Evolutionary conservation across 1,284 basidiomycete genomes (phyloP).

Genomic region (Fomitopsis pinicola): DNA sequence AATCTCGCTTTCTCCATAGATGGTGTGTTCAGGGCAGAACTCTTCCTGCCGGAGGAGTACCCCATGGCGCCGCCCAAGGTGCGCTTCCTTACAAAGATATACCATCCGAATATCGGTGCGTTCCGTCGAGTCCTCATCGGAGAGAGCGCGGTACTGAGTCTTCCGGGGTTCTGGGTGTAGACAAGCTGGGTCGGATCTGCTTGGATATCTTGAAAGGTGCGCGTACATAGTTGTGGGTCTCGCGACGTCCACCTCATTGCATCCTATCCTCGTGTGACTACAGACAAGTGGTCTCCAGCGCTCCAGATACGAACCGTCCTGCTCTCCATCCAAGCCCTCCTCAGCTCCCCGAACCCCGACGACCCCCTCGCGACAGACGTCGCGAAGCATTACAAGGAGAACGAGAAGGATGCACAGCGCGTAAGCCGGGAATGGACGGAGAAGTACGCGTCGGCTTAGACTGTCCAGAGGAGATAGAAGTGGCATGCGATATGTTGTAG

Average conservation of each 20-base stretch:
- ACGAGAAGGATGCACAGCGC: constrained; percentile 88
- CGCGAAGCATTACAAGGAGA: constrained; percentile 98
- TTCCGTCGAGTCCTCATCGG: constrained; percentile 4
- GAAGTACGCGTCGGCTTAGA: constrained; percentile 57
- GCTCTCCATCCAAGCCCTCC: constrained; percentile 92
- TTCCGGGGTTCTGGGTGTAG: constrained; percentile 38
- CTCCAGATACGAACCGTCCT: constrained; percentile 97
- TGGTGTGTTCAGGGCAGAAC: constrained; percentile 91
- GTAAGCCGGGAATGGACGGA: constrained; percentile 93
- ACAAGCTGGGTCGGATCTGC: constrained; percentile 97
- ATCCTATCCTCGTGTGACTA: background rate
- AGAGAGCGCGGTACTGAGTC: background rate
- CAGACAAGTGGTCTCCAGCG: constrained; percentile 99
- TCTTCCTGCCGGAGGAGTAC: constrained; percentile 98
- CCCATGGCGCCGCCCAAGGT: constrained; percentile 99
- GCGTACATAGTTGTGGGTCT: constrained; percentile 5
- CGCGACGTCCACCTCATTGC: background rate
- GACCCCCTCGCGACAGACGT: constrained; percentile 99
- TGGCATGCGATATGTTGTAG: background rate
- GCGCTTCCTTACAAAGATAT: constrained; percentile 98
- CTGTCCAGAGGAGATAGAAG: background rate
- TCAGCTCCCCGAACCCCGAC: constrained; percentile 96
- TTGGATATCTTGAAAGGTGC: constrained; percentile 94
- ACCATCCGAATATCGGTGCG: constrained; percentile 99
- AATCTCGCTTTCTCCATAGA: constrained; percentile 40